Percentiles rank a stretch among this genome's conserved stretches.
These are phyloP conservation scores for Prunus salicina DNA, from an alignment of 306 rosid species.

Conservation along the genomic window DNA sequence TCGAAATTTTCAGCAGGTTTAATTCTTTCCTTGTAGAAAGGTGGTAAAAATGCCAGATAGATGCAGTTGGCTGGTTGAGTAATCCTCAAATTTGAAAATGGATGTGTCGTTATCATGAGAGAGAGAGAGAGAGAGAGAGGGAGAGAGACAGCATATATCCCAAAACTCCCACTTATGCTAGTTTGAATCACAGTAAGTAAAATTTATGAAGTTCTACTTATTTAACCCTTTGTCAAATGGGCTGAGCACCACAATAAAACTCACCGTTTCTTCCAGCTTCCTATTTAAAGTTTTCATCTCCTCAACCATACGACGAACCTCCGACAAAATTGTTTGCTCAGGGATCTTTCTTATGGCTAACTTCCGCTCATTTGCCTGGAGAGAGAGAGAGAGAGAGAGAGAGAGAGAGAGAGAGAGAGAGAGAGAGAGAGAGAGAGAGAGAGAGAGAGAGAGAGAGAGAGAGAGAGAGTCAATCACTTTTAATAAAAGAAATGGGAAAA, in stretches of 20 bases:
- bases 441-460: conserved; percentile 10
- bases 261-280: conserved; percentile 83
- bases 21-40: neutral
- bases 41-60: neutral
- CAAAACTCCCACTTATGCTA: neutral
- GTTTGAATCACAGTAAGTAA: neutral
- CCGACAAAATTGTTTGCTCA: conserved; percentile 72
- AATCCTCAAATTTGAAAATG: neutral
- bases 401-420: conserved; percentile 8
- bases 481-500: neutral
- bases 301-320: conserved; percentile 90
- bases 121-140: neutral
- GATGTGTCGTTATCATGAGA: neutral
- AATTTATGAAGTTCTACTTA: neutral
- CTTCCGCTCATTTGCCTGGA: conserved; percentile 71
- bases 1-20: neutral
- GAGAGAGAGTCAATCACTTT: neutral
- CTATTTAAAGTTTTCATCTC: conserved; percentile 80
- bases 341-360: conserved; percentile 71
- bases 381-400: neutral
- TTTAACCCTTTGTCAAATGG: neutral
- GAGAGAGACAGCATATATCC: neutral
- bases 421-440: conserved; percentile 1
- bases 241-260: conserved; percentile 20
- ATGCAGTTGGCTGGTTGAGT: neutral